phyloP scores from a whole-genome alignment of 371 early-diverging fungal genomes.

The Mucor mucedo region DNA sequence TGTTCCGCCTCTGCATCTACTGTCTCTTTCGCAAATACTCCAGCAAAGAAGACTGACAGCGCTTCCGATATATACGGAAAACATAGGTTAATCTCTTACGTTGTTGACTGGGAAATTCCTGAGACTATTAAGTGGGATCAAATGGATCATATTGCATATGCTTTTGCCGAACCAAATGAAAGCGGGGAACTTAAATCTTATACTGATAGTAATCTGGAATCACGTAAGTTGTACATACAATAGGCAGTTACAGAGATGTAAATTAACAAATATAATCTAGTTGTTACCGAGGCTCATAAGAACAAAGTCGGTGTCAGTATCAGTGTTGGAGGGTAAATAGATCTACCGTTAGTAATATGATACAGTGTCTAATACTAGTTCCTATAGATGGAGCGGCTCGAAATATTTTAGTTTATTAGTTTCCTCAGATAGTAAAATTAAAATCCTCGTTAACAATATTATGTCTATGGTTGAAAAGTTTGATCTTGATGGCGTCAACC shows the following conservation, averaged over 20 bases:
- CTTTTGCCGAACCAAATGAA: slow-evolving; percentile 44
- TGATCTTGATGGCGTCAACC: slow-evolving; percentile 62
- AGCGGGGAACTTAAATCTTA: slow-evolving; percentile 36
- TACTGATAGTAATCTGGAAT: slow-evolving; percentile 11
- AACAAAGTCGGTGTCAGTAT: slow-evolving; percentile 42
- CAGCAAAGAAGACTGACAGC: neutral
- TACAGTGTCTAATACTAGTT: neutral
- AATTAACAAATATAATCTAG: slow-evolving; percentile 14
- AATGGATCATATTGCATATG: slow-evolving; percentile 47
- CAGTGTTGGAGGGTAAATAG: slow-evolving; percentile 47
- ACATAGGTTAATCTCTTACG: slow-evolving; percentile 36
- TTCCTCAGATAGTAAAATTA: slow-evolving; percentile 11
- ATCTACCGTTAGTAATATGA: no score
- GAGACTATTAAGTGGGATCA: slow-evolving; percentile 39
- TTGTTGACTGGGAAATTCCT: slow-evolving; percentile 52
- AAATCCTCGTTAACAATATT: slow-evolving; percentile 34
- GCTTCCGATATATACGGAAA: slow-evolving; percentile 6
- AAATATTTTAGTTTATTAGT: slow-evolving; percentile 40
- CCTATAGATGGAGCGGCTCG: slow-evolving; percentile 49
- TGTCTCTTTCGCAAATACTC: neutral
- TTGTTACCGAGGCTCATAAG: slow-evolving; percentile 44
- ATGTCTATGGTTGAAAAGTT: slow-evolving; percentile 43
- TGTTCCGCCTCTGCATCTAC: neutral
- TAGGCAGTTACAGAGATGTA: slow-evolving; percentile 16
- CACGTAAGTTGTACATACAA: neutral